Percentiles rank a stretch among this genome's conserved stretches.
These are phyloP conservation scores for Russula sp. DNA, from an alignment of 768 basidiomycete species.

Conservation along the genomic window DNA sequence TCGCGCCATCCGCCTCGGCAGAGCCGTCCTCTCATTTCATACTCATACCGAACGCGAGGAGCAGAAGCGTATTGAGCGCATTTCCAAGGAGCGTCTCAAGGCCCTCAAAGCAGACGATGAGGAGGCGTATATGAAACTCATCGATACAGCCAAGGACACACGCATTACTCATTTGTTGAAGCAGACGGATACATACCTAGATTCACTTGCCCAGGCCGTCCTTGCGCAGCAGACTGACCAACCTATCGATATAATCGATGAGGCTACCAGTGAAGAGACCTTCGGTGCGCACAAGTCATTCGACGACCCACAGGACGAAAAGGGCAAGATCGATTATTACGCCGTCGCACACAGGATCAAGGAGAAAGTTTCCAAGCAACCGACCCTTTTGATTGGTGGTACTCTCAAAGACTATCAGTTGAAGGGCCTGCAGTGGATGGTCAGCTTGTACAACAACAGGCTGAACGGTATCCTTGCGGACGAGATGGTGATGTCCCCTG, in stretches of 20 bases:
- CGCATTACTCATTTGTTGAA: slow-evolving; percentile 93
- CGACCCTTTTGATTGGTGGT: slow-evolving; percentile 72
- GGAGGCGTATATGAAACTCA: slow-evolving; percentile 98
- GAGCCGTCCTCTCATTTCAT: slow-evolving; percentile 80
- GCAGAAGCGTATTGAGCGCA: slow-evolving; percentile 91
- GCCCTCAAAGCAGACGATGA: slow-evolving; percentile 98
- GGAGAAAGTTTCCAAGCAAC: slow-evolving; percentile 77
- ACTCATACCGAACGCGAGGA: slow-evolving; percentile 93
- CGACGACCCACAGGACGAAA: slow-evolving; percentile 55
- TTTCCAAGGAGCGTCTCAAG: slow-evolving; percentile 96
- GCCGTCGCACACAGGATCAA: slow-evolving; percentile 89
- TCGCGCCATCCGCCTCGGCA: slow-evolving; percentile 58
- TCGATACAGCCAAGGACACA: slow-evolving; percentile 98
- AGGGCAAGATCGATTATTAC: slow-evolving; percentile 89
- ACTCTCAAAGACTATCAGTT: slow-evolving; percentile 92
- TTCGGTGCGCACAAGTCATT: slow-evolving; percentile 77
- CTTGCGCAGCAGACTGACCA: slow-evolving; percentile 81
- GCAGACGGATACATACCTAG: slow-evolving; percentile 93
- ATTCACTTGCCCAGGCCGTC: slow-evolving; percentile 91
- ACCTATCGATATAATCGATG: slow-evolving; percentile 42
- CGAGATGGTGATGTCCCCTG: slow-evolving; percentile 62
- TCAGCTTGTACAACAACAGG: slow-evolving; percentile 93
- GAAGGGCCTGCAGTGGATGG: slow-evolving; percentile 98
- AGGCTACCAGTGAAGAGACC: slow-evolving; percentile 76
- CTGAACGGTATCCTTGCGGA: slow-evolving; percentile 94